Evolutionary conservation across 768 basidiomycete genomes (phyloP).

Genomic region (Hypsizygus marmoreus): DNA sequence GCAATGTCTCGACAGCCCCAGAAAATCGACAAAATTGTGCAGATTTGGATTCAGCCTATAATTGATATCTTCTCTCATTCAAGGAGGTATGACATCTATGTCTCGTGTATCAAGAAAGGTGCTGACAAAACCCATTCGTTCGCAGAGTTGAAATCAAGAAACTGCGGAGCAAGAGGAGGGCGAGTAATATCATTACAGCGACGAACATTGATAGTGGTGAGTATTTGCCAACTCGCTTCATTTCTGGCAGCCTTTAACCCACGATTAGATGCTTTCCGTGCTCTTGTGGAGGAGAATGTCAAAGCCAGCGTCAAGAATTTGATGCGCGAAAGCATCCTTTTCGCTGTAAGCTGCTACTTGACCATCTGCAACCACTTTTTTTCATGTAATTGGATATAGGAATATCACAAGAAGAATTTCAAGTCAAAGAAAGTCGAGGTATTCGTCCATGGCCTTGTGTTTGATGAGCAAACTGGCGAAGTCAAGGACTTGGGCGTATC

Average conservation of each 20-base stretch:
- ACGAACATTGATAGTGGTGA: slow-evolving; percentile 11
- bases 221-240: background rate
- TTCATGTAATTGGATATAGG: slow-evolving; percentile 8
- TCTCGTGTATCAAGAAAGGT: too few relatives aligned
- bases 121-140: too few relatives aligned
- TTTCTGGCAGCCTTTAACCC: too few relatives aligned
- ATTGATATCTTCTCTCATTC: slow-evolving; percentile 30
- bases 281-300: slow-evolving; percentile 54
- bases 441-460: slow-evolving; percentile 60
- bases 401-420: slow-evolving; percentile 14
- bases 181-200: slow-evolving; percentile 17
- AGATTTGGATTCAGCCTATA: slow-evolving; percentile 36
- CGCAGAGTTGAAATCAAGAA: slow-evolving; percentile 34
- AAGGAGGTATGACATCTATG: too few relatives aligned
- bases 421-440: slow-evolving; percentile 28
- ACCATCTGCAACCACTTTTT: slow-evolving; percentile 16
- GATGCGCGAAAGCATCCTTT: slow-evolving; percentile 37
- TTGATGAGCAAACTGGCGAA: slow-evolving; percentile 50
- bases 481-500: slow-evolving; percentile 51
- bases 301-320: slow-evolving; percentile 42
- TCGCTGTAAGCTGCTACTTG: slow-evolving; percentile 22
- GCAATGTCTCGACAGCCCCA: slow-evolving; percentile 28
- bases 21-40: slow-evolving; percentile 22
- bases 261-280: slow-evolving; percentile 40
- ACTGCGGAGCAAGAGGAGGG: slow-evolving; percentile 32